Evolutionary conservation across 2,329 filamentous ascomycete species (phyloP), one percentile per base, ranked within the genome.

Genomic region (Alternaria incomplexa): DNA sequence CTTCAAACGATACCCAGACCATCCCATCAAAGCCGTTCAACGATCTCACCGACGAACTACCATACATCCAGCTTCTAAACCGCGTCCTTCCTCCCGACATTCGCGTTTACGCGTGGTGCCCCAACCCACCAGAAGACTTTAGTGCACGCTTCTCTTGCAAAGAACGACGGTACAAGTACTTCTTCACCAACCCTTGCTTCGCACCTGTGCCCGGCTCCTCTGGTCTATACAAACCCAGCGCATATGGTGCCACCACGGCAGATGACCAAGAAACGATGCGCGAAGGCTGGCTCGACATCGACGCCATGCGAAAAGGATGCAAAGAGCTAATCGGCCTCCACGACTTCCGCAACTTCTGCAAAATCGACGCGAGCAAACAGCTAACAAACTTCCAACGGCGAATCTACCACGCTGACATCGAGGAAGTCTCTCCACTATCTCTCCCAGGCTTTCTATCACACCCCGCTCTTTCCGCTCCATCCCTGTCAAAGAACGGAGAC

Each of bases 271-370:
- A 48, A 6, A 22, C 63, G 40, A 76, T 75, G 69, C 67, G 75
- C 55, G 71, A 78, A 70, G 94, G 93, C 32, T 96, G 91, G 89
- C 87, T 99, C 7, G 90, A 98, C 81, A 91, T 98, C 59, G 89
- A 89, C 1, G 90, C 90, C 36, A 99, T 99, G 96, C 87, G 89
- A 17, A 81, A 89, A 72, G 96, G 92, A 0, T 96, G 95, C 23
- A 90, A 88, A 76, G 84, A 89, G 53, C 95, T 93, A 70, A 88
- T 93, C 71, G 96, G 96, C 6, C 80, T 89, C 55, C 93, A 98
- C 80, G 96, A 99, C 82, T 99, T 98, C 82, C 89, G 96, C 63
- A 99, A 99, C 80, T 92, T 98, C 77, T 98, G 96, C 86, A 97
- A 97, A 80, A 85, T 98, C 62, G 96, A 99, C 80, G 86, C 91